These are phyloP conservation scores for Penicillium herquei DNA, from an alignment of 495 filamentous ascomycete species.

Conservation along the genomic window DNA sequence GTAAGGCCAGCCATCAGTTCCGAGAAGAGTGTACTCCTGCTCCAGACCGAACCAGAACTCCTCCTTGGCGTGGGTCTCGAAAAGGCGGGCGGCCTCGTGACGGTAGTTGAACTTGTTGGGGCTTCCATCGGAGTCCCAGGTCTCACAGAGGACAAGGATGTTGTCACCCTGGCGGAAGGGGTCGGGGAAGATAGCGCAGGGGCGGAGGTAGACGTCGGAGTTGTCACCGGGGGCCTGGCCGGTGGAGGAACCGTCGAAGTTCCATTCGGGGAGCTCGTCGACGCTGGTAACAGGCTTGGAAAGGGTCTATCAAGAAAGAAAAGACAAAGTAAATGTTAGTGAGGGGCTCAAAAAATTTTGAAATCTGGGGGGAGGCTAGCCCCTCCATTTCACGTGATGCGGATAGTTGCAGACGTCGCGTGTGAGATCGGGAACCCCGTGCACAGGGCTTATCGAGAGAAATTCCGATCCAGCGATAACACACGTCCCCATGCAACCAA, in stretches of 20 bases:
- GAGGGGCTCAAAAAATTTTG: neutral
- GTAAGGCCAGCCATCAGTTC: constrained; percentile 77
- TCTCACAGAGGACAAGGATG: constrained; percentile 91
- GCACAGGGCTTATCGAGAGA: constrained; percentile 32
- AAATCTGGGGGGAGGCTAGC: neutral
- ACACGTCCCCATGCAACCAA: neutral
- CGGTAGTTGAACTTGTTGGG: constrained; percentile 99
- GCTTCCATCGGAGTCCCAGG: constrained; percentile 92
- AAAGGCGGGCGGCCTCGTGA: constrained; percentile 80
- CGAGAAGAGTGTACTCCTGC: constrained; percentile 95
- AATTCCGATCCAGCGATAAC: constrained; percentile 1
- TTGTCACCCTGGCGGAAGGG: constrained; percentile 85
- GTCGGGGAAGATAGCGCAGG: constrained; percentile 85
- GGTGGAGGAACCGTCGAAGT: constrained; percentile 97
- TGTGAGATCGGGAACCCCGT: constrained; percentile 22
- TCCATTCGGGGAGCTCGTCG: constrained; percentile 95
- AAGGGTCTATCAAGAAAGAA: constrained; percentile 62
- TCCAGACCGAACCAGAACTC: constrained; percentile 98
- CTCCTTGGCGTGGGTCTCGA: constrained; percentile 80
- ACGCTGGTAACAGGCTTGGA: constrained; percentile 58
- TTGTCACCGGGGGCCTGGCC: constrained; percentile 93
- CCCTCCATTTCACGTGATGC: constrained; percentile 34
- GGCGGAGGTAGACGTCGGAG: constrained; percentile 97
- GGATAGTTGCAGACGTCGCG: constrained; percentile 30
- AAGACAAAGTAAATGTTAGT: constrained; percentile 7